Conservation (phyloP, 2,329 filamentous ascomycete species). For the Fusarium drepaniforme region DNA sequence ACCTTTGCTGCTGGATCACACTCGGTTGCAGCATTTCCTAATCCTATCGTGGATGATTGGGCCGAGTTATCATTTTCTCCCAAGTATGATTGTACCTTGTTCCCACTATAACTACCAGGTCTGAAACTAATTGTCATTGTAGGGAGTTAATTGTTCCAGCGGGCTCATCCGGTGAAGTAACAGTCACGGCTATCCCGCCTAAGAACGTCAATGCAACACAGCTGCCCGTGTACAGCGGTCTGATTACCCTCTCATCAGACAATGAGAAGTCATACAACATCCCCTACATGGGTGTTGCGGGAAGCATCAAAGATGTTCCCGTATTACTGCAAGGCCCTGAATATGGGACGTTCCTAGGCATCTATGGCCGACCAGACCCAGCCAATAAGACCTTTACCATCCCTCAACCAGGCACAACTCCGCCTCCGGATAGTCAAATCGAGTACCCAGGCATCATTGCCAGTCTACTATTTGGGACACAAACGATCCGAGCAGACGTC, state of each 20-base stretch:
- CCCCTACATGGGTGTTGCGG: neutral
- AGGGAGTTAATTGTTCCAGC: neutral
- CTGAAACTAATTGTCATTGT: neutral
- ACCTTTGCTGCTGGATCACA: neutral
- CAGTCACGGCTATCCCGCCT: neutral
- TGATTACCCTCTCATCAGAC: neutral
- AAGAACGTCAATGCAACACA: neutral
- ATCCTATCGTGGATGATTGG: neutral
- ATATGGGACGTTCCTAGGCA: neutral
- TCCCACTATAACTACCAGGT: rapidly evolving
- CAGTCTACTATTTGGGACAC: neutral
- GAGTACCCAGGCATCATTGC: neutral
- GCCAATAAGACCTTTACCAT: neutral
- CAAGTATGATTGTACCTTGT: neutral
- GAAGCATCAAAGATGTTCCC: neutral
- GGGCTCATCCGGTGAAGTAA: neutral
- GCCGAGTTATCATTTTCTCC: neutral
- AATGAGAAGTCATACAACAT: neutral
- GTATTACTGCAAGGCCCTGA: neutral
- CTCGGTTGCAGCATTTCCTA: neutral
- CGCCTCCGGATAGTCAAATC: neutral
- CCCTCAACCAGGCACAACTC: neutral
- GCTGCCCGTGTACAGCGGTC: neutral
- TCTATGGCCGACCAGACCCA: neutral
- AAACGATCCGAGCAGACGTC: neutral